Base-by-base conservation (phyloP, 768 basidiomycete genomes). In the Mycena indigotica region DNA sequence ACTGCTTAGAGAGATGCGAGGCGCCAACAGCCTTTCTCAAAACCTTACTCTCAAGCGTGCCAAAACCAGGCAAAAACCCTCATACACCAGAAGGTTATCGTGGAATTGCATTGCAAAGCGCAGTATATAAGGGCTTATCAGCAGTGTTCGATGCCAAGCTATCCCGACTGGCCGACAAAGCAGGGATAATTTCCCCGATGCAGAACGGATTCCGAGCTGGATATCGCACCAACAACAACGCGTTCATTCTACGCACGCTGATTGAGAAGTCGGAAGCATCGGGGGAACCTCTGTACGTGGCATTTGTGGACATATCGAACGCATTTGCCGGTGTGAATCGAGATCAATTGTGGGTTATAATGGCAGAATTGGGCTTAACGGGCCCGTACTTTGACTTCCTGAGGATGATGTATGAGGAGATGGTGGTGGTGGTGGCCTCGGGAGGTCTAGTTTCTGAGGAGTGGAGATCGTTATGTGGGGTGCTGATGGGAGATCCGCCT, bases 301-400 rank as follows among this genome's bases (percentile, higher is more conserved):
- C 54, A 16, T 67, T 66, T 45, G 59, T 64, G 13, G 68, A 71
- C 53, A 28, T 69, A 2, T 67, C 56, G 10, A 74, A 75, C 66
- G 73, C 74, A 17, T 75, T 74, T 56, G 72, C 73, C 0, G 72
- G 67, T 0, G 64, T 65, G 2, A 64, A 75, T 25, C 64, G 65
- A 28, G 41, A 67, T 1, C 66, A 69, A 0, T 62, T 73, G 1
- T 73, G 72, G 72, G 12, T 64, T 0, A 73, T 72, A 41, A 57
- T 73, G 0, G 16, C 16, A 15, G 6, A 19, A 4, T 24, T 55
- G 19, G 69, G 71, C 3, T 59, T 60, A 2, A 41, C 58, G 3
- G 67, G 70, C 2, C 61, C 53, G 15, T 32, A 66, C n/a, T 70
- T 69, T n/a, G n/a, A n/a, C n/a, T n/a, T n/a, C n/a, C n/a, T n/a